Conservation (phyloP, 169 alveolate genomes). For the Perkinsus chesapeaki region DNA sequence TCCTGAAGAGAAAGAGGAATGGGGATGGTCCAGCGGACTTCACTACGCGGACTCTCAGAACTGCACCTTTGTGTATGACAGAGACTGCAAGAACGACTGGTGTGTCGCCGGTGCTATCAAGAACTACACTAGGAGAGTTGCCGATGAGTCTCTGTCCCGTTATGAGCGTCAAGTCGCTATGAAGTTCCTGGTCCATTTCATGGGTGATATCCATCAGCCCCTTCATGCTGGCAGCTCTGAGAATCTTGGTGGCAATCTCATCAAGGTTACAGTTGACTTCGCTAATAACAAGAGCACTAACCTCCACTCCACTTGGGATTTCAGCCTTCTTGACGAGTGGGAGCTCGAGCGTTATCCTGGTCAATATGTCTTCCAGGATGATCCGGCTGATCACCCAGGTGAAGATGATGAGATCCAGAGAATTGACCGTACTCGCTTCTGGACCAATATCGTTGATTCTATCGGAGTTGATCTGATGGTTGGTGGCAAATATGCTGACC, state of each 20-base stretch:
- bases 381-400: slow-evolving; percentile 4
- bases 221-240: background rate
- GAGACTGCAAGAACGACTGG: background rate
- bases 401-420: background rate
- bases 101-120: background rate
- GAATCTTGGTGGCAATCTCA: background rate
- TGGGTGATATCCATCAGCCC: background rate
- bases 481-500: background rate
- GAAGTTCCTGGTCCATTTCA: background rate
- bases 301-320: background rate
- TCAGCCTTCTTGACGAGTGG: background rate
- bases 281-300: background rate
- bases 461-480: background rate
- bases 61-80: background rate
- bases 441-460: background rate
- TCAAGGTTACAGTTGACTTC: background rate
- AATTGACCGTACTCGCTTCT: background rate
- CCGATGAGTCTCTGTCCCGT: background rate
- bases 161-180: background rate
- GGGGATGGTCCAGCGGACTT: background rate
- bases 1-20: background rate
- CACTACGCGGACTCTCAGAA: background rate
- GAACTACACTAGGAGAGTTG: background rate
- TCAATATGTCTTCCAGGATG: background rate
- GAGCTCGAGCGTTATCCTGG: background rate